phyloP scores from a whole-genome alignment of 2,329 filamentous ascomycete species.

The Metarhizium guizhouense region DNA sequence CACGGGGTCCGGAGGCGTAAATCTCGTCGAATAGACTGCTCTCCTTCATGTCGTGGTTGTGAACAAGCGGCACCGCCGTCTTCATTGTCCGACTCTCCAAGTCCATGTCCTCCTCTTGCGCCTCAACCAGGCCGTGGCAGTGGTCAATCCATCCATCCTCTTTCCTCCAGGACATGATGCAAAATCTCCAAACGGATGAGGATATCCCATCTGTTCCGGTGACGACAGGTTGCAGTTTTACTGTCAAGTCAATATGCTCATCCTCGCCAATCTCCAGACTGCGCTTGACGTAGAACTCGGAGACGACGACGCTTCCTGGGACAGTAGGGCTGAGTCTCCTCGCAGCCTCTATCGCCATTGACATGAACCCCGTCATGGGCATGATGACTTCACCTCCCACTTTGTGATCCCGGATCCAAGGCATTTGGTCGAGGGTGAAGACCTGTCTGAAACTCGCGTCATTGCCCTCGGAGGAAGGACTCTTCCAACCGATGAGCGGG shows the following conservation, averaged over 20 bases:
- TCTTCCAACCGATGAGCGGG: slow-evolving; percentile 16
- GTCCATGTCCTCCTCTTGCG: too few relatives aligned
- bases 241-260: slow-evolving; percentile 5
- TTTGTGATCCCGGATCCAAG: slow-evolving; percentile 26
- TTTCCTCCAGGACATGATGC: too few relatives aligned
- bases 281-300: slow-evolving; percentile 11
- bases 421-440: slow-evolving; percentile 19
- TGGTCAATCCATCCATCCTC: too few relatives aligned
- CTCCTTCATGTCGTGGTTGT: too few relatives aligned
- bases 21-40: too few relatives aligned
- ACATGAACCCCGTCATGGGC: slow-evolving; percentile 27
- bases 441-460: slow-evolving; percentile 24
- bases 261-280: slow-evolving; percentile 20
- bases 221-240: too few relatives aligned
- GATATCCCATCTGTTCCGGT: too few relatives aligned
- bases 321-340: neutral
- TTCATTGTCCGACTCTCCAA: too few relatives aligned
- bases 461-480: slow-evolving; percentile 13
- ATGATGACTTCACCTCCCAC: slow-evolving; percentile 23
- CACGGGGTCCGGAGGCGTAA: too few relatives aligned
- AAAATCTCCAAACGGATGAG: too few relatives aligned
- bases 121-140: too few relatives aligned
- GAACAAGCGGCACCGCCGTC: too few relatives aligned
- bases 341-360: slow-evolving; percentile 23
- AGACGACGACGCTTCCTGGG: slow-evolving; percentile 3